phyloP scores from a whole-genome alignment of 2,329 filamentous ascomycete genomes.

The Fusarium sp. region DNA sequence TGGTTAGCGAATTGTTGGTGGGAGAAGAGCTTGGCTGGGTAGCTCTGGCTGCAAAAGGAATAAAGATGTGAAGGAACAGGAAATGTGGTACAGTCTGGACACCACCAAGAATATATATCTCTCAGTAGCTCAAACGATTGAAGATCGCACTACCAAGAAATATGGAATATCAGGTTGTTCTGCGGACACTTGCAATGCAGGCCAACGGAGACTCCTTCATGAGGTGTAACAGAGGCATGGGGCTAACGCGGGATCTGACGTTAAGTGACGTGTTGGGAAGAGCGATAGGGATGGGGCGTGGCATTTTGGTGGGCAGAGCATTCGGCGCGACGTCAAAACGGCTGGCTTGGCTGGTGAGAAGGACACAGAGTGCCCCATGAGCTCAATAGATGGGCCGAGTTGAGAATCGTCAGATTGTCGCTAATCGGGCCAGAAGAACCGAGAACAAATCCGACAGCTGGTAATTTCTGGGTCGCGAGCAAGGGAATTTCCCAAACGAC shows the following conservation, averaged over 20 bases:
- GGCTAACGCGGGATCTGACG: slow-evolving; percentile 44
- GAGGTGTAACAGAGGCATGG: slow-evolving; percentile 39
- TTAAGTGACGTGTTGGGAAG: slow-evolving; percentile 48
- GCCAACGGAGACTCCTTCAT: slow-evolving; percentile 32
- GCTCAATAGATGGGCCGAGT: slow-evolving; percentile 39
- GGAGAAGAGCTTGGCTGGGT: slow-evolving; percentile 34
- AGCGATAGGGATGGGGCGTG: slow-evolving; percentile 43
- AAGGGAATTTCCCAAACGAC: slow-evolving; percentile 6
- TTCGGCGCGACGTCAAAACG: slow-evolving; percentile 35
- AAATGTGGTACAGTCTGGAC: slow-evolving; percentile 20
- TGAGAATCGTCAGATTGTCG: slow-evolving; percentile 38
- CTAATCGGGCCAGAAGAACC: slow-evolving; percentile 38
- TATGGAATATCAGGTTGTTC: slow-evolving; percentile 36
- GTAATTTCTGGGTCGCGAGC: slow-evolving; percentile 16
- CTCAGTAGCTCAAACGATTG: slow-evolving; percentile 21
- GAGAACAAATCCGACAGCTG: slow-evolving; percentile 20
- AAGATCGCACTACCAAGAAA: slow-evolving; percentile 15
- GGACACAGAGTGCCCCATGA: slow-evolving; percentile 31
- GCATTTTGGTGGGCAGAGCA: slow-evolving; percentile 43
- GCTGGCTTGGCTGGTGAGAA: slow-evolving; percentile 29
- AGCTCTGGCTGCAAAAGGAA: slow-evolving; percentile 35
- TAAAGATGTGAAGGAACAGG: slow-evolving; percentile 25
- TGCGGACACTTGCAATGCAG: slow-evolving; percentile 43
- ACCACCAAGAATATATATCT: slow-evolving; percentile 40
- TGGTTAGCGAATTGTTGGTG: slow-evolving; percentile 33